Conservation (phyloP, 345 rosid genomes). For the Lepidium africanum region DNA sequence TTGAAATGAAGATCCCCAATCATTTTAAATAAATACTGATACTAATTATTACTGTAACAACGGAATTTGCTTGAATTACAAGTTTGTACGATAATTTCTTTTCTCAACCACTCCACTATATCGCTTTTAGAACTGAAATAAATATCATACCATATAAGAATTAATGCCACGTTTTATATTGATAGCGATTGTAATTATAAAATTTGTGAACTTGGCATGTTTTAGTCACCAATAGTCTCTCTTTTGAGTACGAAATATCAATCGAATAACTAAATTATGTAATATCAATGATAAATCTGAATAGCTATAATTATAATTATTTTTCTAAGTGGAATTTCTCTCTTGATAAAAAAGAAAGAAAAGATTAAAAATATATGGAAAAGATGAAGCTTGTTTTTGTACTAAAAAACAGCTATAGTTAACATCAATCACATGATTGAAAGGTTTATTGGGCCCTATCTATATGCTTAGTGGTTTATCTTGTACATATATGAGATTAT, state of each 20-base stretch:
- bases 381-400: constrained; percentile 6
- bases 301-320: background rate
- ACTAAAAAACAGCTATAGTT: constrained; percentile 7
- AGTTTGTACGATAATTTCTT: constrained; percentile 5
- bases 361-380: background rate
- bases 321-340: background rate
- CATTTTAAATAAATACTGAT: background rate
- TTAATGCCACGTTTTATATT: background rate
- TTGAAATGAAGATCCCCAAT: background rate
- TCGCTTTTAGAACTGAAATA: constrained; percentile 2
- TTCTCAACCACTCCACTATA: constrained; percentile 28
- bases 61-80: constrained; percentile 23
- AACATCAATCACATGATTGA: constrained; percentile 11
- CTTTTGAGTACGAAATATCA: background rate
- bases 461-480: too few species aligned
- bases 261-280: background rate
- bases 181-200: constrained; percentile 13
- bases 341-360: background rate
- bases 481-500: too few species aligned
- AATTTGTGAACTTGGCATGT: background rate
- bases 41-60: background rate
- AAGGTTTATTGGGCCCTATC: background rate
- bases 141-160: background rate
- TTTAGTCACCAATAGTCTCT: background rate
- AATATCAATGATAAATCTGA: background rate